phyloP scores from a whole-genome alignment of 352 stramenopile genomes.

The Blastocystis sp. region DNA sequence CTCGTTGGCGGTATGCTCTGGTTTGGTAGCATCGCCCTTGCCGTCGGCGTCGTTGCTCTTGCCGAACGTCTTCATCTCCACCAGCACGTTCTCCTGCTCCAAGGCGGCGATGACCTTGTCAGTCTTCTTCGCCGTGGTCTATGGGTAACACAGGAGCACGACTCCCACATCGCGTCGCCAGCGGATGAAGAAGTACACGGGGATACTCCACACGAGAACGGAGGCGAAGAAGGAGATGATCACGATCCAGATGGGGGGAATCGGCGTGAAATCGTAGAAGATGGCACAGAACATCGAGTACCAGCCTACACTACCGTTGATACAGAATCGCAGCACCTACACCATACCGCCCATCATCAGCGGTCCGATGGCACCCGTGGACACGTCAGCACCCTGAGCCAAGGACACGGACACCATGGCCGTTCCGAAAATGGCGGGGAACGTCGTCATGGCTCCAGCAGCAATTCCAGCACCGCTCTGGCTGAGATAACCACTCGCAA shows the following conservation, averaged over 20 bases:
- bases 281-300: background rate
- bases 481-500: constrained; percentile 28
- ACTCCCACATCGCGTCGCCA: constrained; percentile 46
- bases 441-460: constrained; percentile 25
- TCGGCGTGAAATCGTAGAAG: background rate
- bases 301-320: constrained; percentile 51
- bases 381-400: constrained; percentile 37
- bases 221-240: constrained; percentile 42
- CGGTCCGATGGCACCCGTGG: constrained; percentile 51
- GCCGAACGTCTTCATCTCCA: constrained; percentile 52
- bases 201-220: constrained; percentile 39
- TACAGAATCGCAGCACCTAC: background rate
- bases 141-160: background rate
- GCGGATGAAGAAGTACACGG: constrained; percentile 58
- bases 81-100: background rate
- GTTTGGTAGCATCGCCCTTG: background rate
- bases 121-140: constrained; percentile 24
- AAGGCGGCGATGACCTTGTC: background rate
- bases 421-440: constrained; percentile 50
- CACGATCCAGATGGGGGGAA: constrained; percentile 17
- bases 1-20: background rate
- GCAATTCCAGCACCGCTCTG: constrained; percentile 6
- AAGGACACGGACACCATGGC: constrained; percentile 61
- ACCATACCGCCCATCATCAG: constrained; percentile 43
- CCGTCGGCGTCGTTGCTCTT: background rate